Evolutionary conservation across 2,329 filamentous ascomycete species (phyloP).

Genomic region (Fusarium anguioides): DNA sequence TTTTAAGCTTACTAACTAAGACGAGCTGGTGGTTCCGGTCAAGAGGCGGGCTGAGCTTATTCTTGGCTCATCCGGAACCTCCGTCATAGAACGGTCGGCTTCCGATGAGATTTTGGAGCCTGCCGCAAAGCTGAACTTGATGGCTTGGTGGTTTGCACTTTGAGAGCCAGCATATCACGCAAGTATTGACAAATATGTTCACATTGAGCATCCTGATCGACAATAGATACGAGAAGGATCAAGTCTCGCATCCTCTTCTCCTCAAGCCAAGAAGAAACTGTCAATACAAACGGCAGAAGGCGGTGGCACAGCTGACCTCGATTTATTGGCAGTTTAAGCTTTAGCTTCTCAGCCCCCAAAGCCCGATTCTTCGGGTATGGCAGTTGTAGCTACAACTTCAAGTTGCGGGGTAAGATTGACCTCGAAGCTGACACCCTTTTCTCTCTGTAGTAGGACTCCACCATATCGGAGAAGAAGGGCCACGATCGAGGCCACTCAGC

Average conservation of each 20-base stretch:
- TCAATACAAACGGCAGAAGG: neutral
- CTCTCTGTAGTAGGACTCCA: no score
- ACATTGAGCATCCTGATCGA: neutral
- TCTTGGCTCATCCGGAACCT: neutral
- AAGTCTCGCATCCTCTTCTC: neutral
- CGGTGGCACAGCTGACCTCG: slow-evolving; percentile 30
- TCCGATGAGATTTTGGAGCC: neutral
- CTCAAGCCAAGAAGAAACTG: neutral
- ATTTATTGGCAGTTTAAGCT: neutral
- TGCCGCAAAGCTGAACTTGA: neutral
- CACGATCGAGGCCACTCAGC: slow-evolving; percentile 22
- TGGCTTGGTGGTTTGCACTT: neutral
- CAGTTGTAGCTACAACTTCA: no score
- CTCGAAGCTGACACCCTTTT: neutral
- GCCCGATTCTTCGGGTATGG: neutral
- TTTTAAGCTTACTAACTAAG: neutral
- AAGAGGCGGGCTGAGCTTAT: neutral
- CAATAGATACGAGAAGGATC: slow-evolving; percentile 26
- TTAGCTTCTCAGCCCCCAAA: slow-evolving; percentile 18
- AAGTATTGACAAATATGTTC: neutral
- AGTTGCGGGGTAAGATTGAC: slow-evolving; percentile 17
- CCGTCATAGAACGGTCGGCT: neutral
- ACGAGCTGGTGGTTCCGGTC: neutral
- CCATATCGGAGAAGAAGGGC: neutral
- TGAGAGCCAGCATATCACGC: neutral